phyloP scores from a whole-genome alignment of 169 alveolate species.

The Plasmodium malariae region DNA sequence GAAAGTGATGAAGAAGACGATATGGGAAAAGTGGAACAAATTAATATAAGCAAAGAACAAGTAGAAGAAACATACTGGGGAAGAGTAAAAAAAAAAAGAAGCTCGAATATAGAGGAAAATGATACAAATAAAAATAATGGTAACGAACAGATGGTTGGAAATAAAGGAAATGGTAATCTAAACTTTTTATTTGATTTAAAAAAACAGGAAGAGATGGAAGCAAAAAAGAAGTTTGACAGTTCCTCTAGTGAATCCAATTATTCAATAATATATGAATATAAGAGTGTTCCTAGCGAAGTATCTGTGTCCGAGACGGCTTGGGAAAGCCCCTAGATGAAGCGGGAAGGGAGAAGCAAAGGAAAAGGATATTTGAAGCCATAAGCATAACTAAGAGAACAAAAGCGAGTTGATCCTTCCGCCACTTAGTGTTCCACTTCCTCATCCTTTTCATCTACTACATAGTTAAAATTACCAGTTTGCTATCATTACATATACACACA shows the following conservation, averaged over 20 bases:
- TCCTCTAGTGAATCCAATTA: constrained; percentile 73
- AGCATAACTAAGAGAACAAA: too few species aligned
- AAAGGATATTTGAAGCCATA: background rate
- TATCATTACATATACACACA: too few species aligned
- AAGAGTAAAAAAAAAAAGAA: background rate
- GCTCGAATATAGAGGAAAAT: background rate
- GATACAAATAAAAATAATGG: background rate
- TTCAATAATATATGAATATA: constrained; percentile 60
- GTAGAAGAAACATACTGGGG: background rate
- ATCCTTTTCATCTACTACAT: too few species aligned
- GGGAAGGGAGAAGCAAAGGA: background rate
- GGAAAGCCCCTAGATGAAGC: constrained; percentile 12
- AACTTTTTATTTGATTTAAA: constrained; percentile 1
- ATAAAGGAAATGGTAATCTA: background rate
- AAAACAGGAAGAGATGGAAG: background rate
- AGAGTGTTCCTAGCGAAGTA: constrained; percentile 71
- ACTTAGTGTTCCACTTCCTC: too few species aligned
- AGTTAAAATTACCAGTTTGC: too few species aligned
- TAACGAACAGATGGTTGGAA: background rate
- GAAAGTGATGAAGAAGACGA: constrained; percentile 15
- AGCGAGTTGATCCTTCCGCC: too few species aligned
- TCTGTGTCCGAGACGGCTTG: constrained; percentile 74
- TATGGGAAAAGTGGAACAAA: background rate
- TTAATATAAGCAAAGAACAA: background rate
- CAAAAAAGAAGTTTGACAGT: background rate